Percentiles rank a stretch among this genome's conserved stretches.
phyloP scores from a whole-genome alignment of 108 stramenopile genomes.

The Phaeodactylum tricornutum region DNA sequence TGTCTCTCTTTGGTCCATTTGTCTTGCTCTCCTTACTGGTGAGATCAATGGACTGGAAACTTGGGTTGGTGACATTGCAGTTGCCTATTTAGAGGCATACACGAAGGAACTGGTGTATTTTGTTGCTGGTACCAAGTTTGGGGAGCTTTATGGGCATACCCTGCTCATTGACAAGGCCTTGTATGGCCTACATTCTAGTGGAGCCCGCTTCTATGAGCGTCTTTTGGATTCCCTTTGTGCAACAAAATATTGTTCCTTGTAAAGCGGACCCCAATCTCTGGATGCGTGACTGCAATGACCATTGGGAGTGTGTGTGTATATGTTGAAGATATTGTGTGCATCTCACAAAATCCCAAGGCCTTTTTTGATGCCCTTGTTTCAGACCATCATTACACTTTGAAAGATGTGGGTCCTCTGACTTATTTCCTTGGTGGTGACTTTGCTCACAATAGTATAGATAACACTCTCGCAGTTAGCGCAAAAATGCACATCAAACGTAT shows the following conservation, averaged over 20 bases:
- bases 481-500: too few species aligned
- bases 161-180: constrained; percentile 18
- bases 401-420: constrained; percentile 13
- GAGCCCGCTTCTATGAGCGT: too few species aligned
- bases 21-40: neutral
- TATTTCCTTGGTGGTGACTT: constrained; percentile 27
- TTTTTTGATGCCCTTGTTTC: constrained; percentile 4
- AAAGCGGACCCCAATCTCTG: constrained; percentile 31
- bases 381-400: constrained; percentile 17
- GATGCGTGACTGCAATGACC: constrained; percentile 10
- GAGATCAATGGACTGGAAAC: constrained; percentile 11
- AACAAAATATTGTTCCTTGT: constrained; percentile 18
- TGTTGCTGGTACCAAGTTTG: constrained; percentile 28
- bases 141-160: constrained; percentile 10
- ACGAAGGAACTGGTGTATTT: constrained; percentile 19
- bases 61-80: constrained; percentile 10
- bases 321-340: constrained; percentile 18
- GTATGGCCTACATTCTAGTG: constrained; percentile 23
- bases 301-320: constrained; percentile 17
- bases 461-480: too few species aligned
- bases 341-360: constrained; percentile 7
- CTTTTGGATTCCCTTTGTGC: too few species aligned
- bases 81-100: constrained; percentile 13
- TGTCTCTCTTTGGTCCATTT: constrained; percentile 9
- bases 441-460: constrained; percentile 10